Evolutionary conservation across 805 yeast genomes (phyloP).

Genomic region (Candida parachauliodes): DNA sequence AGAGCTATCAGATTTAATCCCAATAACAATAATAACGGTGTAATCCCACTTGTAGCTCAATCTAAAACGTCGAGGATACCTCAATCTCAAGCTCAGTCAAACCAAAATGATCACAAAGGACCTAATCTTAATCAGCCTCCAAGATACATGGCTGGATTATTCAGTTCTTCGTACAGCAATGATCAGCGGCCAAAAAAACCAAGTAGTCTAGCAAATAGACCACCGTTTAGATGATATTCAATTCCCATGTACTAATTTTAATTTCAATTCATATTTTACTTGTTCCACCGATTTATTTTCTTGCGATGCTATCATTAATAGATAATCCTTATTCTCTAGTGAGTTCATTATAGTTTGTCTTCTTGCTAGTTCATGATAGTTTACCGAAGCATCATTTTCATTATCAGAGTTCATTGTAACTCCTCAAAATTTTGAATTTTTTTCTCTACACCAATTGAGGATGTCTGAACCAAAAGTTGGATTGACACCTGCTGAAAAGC

Average conservation of each 20-base stretch:
- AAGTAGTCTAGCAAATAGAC: slow-evolving; percentile 11
- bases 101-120: slow-evolving; percentile 8
- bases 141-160: slow-evolving; percentile 38
- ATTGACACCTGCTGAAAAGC: slow-evolving; percentile 54
- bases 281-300: slow-evolving; percentile 43
- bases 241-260: slow-evolving; percentile 13
- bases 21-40: slow-evolving; percentile 13
- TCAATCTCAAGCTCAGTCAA: slow-evolving; percentile 10
- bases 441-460: not conserved
- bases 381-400: slow-evolving; percentile 4
- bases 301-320: slow-evolving; percentile 36
- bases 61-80: slow-evolving; percentile 24
- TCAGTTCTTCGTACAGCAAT: slow-evolving; percentile 16
- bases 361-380: slow-evolving; percentile 24
- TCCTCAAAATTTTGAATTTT: not conserved
- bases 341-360: slow-evolving; percentile 37
- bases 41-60: slow-evolving; percentile 24
- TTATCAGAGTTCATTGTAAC: not conserved
- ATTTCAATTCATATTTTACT: slow-evolving; percentile 37
- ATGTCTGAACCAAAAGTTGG: slow-evolving; percentile 12
- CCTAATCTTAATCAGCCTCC: slow-evolving; percentile 45
- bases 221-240: slow-evolving; percentile 17
- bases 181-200: slow-evolving; percentile 1
- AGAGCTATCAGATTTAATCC: not conserved
- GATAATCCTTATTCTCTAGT: slow-evolving; percentile 36